Evolutionary conservation across 106 monocot genomes (phyloP).

Genomic region (Amphibolis antarctica): DNA sequence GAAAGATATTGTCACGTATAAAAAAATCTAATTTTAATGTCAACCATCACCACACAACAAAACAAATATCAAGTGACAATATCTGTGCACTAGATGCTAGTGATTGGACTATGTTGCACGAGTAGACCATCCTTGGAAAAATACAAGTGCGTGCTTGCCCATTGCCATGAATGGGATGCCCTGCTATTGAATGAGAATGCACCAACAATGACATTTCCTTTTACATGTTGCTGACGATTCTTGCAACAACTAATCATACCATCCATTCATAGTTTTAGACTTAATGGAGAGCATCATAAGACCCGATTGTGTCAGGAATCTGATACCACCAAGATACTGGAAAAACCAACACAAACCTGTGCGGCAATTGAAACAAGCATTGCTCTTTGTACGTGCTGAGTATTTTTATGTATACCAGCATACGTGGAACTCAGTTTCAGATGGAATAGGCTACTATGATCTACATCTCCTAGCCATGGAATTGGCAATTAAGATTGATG

Average conservation of each 20-base stretch:
- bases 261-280: constrained; percentile 30
- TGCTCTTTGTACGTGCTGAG: constrained; percentile 58
- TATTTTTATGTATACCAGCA: constrained; percentile 67
- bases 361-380: constrained; percentile 34
- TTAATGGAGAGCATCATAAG: constrained; percentile 39
- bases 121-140: too few relatives aligned
- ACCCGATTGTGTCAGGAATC: constrained; percentile 44
- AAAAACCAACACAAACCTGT: constrained; percentile 35
- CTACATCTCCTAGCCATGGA: constrained; percentile 57
- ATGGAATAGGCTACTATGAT: constrained; percentile 48
- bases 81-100: too few relatives aligned
- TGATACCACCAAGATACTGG: constrained; percentile 38
- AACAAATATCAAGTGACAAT: too few relatives aligned
- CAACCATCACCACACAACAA: too few relatives aligned
- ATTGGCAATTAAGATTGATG: constrained; percentile 29
- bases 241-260: constrained; percentile 46
- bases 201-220: too few relatives aligned
- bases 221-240: too few relatives aligned
- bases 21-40: too few relatives aligned
- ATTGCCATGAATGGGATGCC: too few relatives aligned
- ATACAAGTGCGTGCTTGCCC: too few relatives aligned
- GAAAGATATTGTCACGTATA: too few relatives aligned
- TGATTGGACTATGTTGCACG: too few relatives aligned
- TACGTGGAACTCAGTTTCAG: constrained; percentile 35
- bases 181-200: too few relatives aligned